Evolutionary conservation across 208 protist species (phyloP).

Genomic region (Herpetomonas tarakana): DNA sequence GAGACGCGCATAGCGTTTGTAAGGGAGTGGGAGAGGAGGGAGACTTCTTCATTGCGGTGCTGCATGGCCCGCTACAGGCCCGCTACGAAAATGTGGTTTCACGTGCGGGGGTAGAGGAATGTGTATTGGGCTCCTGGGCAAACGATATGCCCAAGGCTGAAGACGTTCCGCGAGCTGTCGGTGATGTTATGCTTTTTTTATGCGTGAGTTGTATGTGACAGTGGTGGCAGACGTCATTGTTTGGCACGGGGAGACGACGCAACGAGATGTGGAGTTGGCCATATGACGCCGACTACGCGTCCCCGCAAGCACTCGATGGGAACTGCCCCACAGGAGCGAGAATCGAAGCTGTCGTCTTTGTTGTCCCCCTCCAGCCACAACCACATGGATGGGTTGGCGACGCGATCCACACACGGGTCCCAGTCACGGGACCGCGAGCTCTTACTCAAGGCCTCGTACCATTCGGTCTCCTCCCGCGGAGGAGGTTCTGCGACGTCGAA

Average conservation of each 20-base stretch:
- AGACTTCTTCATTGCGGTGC: too few relatives aligned
- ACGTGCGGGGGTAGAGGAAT: too few relatives aligned
- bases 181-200: too few relatives aligned
- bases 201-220: too few relatives aligned
- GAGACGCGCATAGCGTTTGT: too few relatives aligned
- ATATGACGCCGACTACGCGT: slow-evolving; percentile 38
- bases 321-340: slow-evolving; percentile 53
- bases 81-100: too few relatives aligned
- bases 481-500: not conserved
- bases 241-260: not conserved
- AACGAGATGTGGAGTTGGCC: slow-evolving; percentile 13
- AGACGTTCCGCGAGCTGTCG: too few relatives aligned
- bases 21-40: too few relatives aligned
- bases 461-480: slow-evolving; percentile 17
- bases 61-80: too few relatives aligned
- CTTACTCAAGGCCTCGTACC: slow-evolving; percentile 21
- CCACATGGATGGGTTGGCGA: slow-evolving; percentile 40
- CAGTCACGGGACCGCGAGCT: slow-evolving; percentile 47
- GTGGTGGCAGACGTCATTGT: not conserved
- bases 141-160: too few relatives aligned
- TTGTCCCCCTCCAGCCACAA: slow-evolving; percentile 89
- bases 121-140: too few relatives aligned
- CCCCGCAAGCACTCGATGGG: slow-evolving; percentile 76
- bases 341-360: slow-evolving; percentile 68
- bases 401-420: slow-evolving; percentile 58